Evolutionary conservation across 371 early-diverging fungal species (phyloP).

Genomic region (Syncephalis fuscata): DNA sequence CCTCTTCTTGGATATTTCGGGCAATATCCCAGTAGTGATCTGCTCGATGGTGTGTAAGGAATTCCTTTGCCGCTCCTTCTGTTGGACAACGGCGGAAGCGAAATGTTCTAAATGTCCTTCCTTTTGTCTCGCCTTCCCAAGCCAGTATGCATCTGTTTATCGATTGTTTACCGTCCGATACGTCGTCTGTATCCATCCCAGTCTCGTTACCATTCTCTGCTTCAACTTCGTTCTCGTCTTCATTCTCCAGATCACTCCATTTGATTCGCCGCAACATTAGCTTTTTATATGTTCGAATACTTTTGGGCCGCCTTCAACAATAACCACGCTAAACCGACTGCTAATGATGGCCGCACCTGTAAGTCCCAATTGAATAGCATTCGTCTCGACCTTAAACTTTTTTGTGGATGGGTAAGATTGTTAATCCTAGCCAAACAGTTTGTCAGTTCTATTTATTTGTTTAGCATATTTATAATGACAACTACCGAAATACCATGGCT

Average conservation of each 20-base stretch:
- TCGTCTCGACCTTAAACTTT: slow-evolving; percentile 78
- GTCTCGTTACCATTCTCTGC: slow-evolving; percentile 9
- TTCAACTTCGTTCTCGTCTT: slow-evolving; percentile 6
- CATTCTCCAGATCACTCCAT: slow-evolving; percentile 54
- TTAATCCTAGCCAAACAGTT: slow-evolving; percentile 30
- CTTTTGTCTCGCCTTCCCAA: slow-evolving; percentile 82
- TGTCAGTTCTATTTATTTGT: not conserved
- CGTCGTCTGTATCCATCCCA: slow-evolving; percentile 16
- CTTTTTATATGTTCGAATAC: slow-evolving; percentile 80
- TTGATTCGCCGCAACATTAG: slow-evolving; percentile 91
- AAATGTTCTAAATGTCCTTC: slow-evolving; percentile 62
- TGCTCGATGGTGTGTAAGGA: slow-evolving; percentile 42
- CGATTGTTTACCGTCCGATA: slow-evolving; percentile 10
- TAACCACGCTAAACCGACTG: slow-evolving; percentile 55
- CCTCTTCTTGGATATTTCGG: slow-evolving; percentile 11
- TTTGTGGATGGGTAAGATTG: slow-evolving; percentile 56
- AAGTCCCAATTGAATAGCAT: slow-evolving; percentile 69
- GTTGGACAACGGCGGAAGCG: slow-evolving; percentile 50
- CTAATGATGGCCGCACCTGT: slow-evolving; percentile 67
- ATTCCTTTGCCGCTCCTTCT: slow-evolving; percentile 53
- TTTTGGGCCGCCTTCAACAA: slow-evolving; percentile 92
- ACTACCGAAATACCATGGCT: slow-evolving; percentile 71
- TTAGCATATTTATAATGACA: not conserved
- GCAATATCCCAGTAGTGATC: slow-evolving; percentile 81
- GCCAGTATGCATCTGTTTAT: slow-evolving; percentile 66